Evolutionary conservation across 1,139 yeast genomes (phyloP).

Genomic region (Blastobotrys capitulatus): DNA sequence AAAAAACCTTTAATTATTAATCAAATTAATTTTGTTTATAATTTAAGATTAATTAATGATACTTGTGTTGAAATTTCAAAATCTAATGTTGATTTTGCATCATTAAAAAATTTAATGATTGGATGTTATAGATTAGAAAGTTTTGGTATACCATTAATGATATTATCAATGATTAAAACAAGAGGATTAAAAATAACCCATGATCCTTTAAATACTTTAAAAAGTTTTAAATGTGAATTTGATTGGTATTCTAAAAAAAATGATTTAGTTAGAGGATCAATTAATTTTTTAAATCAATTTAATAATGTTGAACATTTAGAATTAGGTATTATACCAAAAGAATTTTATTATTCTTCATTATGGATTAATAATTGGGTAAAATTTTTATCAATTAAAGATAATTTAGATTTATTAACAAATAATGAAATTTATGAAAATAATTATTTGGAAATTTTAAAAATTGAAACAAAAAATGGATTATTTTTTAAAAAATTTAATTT

Average conservation of each 20-base stretch:
- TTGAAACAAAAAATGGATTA: neutral
- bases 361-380: neutral
- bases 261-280: neutral
- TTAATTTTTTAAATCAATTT: slow-evolving; percentile 4
- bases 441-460: neutral
- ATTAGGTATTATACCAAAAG: neutral
- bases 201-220: neutral
- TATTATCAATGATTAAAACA: neutral
- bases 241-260: neutral
- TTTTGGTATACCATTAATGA: neutral
- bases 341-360: neutral
- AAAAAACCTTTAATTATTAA: too few species aligned
- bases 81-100: neutral
- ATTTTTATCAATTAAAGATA: neutral
- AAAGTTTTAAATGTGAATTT: neutral
- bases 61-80: too few species aligned
- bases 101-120: neutral
- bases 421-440: neutral
- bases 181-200: neutral
- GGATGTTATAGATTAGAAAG: neutral
- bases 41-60: too few species aligned
- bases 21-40: too few species aligned
- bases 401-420: too few species aligned
- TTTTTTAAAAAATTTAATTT: neutral
- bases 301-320: neutral